Conservation (phyloP, 176 grass and related monocot genomes). For the Hyparrhenia diplandra region DNA sequence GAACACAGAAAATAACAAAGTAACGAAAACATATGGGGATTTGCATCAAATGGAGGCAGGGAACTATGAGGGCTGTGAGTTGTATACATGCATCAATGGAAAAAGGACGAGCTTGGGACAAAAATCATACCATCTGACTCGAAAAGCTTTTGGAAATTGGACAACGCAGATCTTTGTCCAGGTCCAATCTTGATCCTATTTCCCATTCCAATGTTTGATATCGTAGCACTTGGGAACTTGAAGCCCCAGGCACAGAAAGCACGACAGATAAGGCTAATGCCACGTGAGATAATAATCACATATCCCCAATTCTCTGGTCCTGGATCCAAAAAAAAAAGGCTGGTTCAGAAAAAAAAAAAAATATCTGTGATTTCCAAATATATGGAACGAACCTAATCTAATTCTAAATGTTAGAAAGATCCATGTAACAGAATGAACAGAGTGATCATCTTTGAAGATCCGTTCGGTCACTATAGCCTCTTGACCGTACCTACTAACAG, state of each 20-base stretch:
- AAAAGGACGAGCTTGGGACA: background rate
- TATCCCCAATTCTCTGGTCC: conserved; percentile 4
- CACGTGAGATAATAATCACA: conserved; percentile 40
- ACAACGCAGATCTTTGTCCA: conserved; percentile 29
- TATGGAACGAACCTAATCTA: background rate
- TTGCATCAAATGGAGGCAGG: conserved; percentile 6
- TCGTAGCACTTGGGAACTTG: conserved; percentile 51
- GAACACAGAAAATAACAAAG: conserved; percentile 11
- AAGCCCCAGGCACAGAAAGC: conserved; percentile 37
- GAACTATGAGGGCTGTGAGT: background rate
- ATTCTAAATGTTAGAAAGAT: conserved; percentile 12
- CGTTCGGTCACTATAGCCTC: conserved; percentile 7
- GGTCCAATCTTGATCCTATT: conserved; percentile 34
- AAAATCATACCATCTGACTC: conserved; percentile 37
- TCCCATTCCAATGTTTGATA: conserved; percentile 12
- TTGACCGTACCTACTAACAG: conserved; percentile 34
- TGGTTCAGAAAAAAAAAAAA: background rate
- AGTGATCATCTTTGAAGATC: conserved; percentile 28
- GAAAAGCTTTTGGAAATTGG: conserved; percentile 29
- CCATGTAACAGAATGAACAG: conserved; percentile 14
- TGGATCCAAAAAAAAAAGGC: conserved; percentile 22
- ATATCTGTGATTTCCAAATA: background rate
- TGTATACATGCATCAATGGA: background rate
- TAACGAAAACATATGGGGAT: conserved; percentile 4
- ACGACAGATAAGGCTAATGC: conserved; percentile 27